phyloP scores from a whole-genome alignment of 805 yeast species.

The Barnettozyma salicaria region DNA sequence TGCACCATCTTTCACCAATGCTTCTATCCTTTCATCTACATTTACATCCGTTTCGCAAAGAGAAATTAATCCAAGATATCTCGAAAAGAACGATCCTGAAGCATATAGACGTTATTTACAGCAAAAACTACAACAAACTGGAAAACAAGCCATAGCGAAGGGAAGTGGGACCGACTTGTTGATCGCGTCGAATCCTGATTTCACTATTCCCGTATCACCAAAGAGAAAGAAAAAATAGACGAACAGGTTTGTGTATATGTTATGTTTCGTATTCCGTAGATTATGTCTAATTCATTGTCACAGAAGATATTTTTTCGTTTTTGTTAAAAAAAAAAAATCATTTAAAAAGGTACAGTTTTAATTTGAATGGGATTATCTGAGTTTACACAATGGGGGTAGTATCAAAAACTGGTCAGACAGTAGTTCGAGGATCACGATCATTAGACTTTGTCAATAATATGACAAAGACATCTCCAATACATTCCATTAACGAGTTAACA shows the following conservation, averaged over 20 bases:
- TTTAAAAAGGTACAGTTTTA: too few species aligned
- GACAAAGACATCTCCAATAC: constrained; percentile 2
- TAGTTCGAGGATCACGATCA: constrained; percentile 10
- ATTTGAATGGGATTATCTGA: too few species aligned
- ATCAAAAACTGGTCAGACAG: too few species aligned
- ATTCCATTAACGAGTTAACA: background rate
- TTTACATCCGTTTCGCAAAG: constrained; percentile 77
- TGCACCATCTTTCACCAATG: constrained; percentile 29
- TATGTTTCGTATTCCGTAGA: too few species aligned
- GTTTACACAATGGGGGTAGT: too few species aligned
- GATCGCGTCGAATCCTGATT: constrained; percentile 23
- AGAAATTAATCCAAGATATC: constrained; percentile 57
- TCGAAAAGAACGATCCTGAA: constrained; percentile 24
- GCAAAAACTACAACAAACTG: constrained; percentile 6
- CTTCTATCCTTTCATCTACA: constrained; percentile 41
- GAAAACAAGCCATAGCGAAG: background rate
- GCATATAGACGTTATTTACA: constrained; percentile 12
- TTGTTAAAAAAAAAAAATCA: too few species aligned
- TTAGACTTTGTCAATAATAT: constrained; percentile 11
- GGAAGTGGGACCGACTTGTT: constrained; percentile 13
- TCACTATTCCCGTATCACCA: constrained; percentile 11
- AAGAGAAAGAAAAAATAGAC: constrained; percentile 5
- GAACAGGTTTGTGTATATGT: too few species aligned
- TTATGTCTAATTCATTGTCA: too few species aligned
- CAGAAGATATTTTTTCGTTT: too few species aligned